Evolutionary conservation across 2,329 filamentous ascomycete genomes (phyloP).

Genomic region (Colletotrichum cuscutae): DNA sequence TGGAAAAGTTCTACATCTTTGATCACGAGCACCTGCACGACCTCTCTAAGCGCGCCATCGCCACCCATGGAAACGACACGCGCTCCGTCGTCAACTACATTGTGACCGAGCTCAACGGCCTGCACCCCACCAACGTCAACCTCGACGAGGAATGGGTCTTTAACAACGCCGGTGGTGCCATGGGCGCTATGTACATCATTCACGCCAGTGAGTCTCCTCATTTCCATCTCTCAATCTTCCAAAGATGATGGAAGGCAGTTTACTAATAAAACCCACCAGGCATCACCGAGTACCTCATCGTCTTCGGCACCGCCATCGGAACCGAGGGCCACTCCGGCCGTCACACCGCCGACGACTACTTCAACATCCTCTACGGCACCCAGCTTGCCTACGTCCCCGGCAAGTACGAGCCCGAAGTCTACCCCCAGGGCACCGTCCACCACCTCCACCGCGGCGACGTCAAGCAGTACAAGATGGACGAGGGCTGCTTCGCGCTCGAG

Average conservation of each 20-base stretch:
- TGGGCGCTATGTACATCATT: slow-evolving; percentile 92
- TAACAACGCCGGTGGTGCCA: slow-evolving; percentile 91
- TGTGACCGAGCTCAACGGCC: slow-evolving; percentile 71
- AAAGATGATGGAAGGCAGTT: not conserved
- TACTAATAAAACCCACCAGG: slow-evolving; percentile 49
- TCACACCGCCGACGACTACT: slow-evolving; percentile 94
- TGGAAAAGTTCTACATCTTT: slow-evolving; percentile 80
- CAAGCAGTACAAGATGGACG: slow-evolving; percentile 87
- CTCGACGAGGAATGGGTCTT: slow-evolving; percentile 86
- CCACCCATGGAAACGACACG: slow-evolving; percentile 80
- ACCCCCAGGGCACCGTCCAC: slow-evolving; percentile 76
- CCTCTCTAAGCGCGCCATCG: slow-evolving; percentile 73
- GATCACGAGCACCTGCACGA: slow-evolving; percentile 74
- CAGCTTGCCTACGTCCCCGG: slow-evolving; percentile 81
- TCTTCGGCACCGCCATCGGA: slow-evolving; percentile 85
- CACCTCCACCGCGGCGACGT: slow-evolving; percentile 76
- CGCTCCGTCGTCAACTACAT: slow-evolving; percentile 75
- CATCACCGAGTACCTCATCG: slow-evolving; percentile 89
- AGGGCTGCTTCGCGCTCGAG: slow-evolving; percentile 82
- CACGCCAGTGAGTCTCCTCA: slow-evolving; percentile 74
- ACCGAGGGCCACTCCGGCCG: slow-evolving; percentile 90
- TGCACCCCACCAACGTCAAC: slow-evolving; percentile 68
- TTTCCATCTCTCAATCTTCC: too few relatives aligned
- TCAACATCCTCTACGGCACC: slow-evolving; percentile 85
- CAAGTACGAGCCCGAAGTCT: slow-evolving; percentile 74